phyloP scores from a whole-genome alignment of 2,329 filamentous ascomycete species.

The Verticillium klebahnii region DNA sequence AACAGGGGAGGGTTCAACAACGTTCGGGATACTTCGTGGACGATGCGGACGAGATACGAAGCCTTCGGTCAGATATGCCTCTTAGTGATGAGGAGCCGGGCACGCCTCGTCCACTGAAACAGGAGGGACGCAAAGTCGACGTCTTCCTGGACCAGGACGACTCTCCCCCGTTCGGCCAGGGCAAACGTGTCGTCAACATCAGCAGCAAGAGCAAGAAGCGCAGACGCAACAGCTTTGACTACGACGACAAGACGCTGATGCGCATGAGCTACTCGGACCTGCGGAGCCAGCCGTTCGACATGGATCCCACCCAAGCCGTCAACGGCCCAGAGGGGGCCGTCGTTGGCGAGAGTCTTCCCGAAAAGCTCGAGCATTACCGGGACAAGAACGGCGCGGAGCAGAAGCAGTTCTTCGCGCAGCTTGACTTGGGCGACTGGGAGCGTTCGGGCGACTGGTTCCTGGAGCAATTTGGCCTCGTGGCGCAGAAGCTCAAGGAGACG shows the following conservation, averaged over 20 bases:
- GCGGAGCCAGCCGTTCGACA: conserved; percentile 49
- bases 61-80: background rate
- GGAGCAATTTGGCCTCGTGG: conserved; percentile 45
- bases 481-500: conserved; percentile 41
- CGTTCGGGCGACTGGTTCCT: conserved; percentile 57
- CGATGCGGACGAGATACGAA: background rate
- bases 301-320: conserved; percentile 43
- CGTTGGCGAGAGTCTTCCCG: conserved; percentile 36
- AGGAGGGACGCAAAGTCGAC: conserved; percentile 16
- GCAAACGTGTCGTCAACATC: conserved; percentile 4
- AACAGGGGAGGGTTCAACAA: background rate
- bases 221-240: conserved; percentile 43
- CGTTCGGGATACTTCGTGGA: background rate
- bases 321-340: conserved; percentile 24
- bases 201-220: conserved; percentile 30
- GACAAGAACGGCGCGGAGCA: conserved; percentile 40
- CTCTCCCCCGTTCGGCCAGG: conserved; percentile 10
- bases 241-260: conserved; percentile 51
- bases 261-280: conserved; percentile 49
- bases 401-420: conserved; percentile 44
- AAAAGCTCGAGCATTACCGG: conserved; percentile 47
- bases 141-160: conserved; percentile 8
- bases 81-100: conserved; percentile 9
- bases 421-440: conserved; percentile 55
- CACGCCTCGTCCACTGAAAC: conserved; percentile 13